Conservation (phyloP, 176 grass and related monocot genomes). For the Zoysia pacifica region DNA sequence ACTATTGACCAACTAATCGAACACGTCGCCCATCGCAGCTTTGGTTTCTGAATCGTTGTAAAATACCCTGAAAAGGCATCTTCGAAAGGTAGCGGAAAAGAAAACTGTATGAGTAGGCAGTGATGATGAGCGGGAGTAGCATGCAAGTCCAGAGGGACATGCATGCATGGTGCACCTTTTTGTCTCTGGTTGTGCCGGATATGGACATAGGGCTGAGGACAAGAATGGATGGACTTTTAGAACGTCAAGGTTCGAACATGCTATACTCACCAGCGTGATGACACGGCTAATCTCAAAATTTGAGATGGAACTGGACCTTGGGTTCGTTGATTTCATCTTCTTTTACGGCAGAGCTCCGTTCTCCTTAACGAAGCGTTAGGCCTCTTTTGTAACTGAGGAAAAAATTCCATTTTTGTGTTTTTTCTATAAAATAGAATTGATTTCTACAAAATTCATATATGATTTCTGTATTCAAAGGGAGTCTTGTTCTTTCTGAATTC, state of each 20-base stretch:
- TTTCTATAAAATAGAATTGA: no score
- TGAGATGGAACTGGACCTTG: not conserved
- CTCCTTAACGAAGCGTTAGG: not conserved
- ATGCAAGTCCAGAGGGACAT: constrained; percentile 17
- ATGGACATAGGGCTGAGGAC: not conserved
- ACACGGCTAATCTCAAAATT: not conserved
- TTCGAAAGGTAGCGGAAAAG: not conserved
- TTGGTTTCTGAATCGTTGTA: constrained; percentile 15
- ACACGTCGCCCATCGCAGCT: not conserved
- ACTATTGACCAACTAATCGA: constrained; percentile 24
- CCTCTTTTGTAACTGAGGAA: no score
- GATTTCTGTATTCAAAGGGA: no score
- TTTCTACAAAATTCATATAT: no score
- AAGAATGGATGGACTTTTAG: not conserved
- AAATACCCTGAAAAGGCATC: constrained; percentile 15
- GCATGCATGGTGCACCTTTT: constrained; percentile 20
- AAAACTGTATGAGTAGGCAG: not conserved
- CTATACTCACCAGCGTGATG: not conserved
- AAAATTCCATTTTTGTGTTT: no score
- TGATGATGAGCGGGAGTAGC: constrained; percentile 1
- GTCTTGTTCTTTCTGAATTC: no score
- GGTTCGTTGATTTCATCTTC: not conserved
- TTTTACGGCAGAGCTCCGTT: not conserved
- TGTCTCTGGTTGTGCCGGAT: constrained; percentile 35
- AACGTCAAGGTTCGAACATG: not conserved